These are phyloP conservation scores for Epichloe aotearoae DNA, from an alignment of 2,329 filamentous ascomycete species.

Conservation along the genomic window DNA sequence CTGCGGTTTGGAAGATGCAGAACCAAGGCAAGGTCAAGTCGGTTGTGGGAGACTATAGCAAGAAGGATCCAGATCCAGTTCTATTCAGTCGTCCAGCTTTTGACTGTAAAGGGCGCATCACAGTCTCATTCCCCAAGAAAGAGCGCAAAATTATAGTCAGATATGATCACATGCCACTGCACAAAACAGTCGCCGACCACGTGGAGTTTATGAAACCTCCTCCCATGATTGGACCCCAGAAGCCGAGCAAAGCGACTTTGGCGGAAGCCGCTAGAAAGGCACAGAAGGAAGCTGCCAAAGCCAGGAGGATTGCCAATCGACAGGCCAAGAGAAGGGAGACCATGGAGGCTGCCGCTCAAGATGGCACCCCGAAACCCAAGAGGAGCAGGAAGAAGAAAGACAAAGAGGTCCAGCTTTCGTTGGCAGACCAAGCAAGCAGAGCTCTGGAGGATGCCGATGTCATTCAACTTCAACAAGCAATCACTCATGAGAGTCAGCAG, in stretches of 20 bases:
- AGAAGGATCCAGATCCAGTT: conserved; percentile 31
- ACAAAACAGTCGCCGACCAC: conserved; percentile 40
- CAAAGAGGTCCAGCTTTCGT: conserved; percentile 7
- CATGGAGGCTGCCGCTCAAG: conserved; percentile 2
- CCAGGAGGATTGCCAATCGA: conserved; percentile 12
- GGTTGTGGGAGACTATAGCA: conserved; percentile 35
- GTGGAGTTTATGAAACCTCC: conserved; percentile 33
- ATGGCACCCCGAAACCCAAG: conserved; percentile 13
- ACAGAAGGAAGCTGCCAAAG: conserved; percentile 14
- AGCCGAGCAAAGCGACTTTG: conserved; percentile 4
- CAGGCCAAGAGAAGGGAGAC: conserved; percentile 15
- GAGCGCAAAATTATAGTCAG: conserved; percentile 35
- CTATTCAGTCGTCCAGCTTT: conserved; percentile 40
- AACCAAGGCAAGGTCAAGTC: conserved; percentile 27
- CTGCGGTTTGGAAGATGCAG: conserved; percentile 36
- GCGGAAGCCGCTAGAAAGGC: conserved; percentile 10
- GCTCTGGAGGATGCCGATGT: conserved; percentile 2
- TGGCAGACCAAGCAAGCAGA: conserved; percentile 5
- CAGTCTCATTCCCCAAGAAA: conserved; percentile 34
- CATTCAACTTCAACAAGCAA: conserved; percentile 2
- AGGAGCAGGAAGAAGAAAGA: conserved; percentile 13
- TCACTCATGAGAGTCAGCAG: background rate
- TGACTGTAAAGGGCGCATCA: conserved; percentile 40
- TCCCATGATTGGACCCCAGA: conserved; percentile 20
- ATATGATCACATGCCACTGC: conserved; percentile 44